Evolutionary conservation across 208 protist genomes (phyloP).

Genomic region (Acanthamoeba divionensis): DNA sequence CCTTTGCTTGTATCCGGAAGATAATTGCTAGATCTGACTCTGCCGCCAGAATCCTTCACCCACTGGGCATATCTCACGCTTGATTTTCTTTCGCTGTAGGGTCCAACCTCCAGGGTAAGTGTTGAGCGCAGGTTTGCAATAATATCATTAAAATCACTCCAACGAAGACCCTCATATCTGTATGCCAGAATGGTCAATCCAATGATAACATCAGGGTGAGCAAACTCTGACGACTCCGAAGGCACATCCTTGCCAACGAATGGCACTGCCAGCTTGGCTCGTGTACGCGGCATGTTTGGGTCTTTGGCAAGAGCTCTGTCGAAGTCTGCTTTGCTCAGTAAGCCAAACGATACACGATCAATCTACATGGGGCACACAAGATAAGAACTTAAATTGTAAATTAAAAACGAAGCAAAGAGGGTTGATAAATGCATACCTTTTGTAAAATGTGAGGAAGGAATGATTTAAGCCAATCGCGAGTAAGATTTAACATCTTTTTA

Average conservation of each 20-base stretch:
- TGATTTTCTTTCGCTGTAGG: constrained; percentile 84
- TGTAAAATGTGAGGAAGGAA: constrained; percentile 88
- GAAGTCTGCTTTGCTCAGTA: constrained; percentile 84
- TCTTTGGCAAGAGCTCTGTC: constrained; percentile 55
- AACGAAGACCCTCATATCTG: constrained; percentile 88
- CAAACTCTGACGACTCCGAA: constrained; percentile 90
- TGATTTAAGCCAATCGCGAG: constrained; percentile 86
- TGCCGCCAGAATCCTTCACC: constrained; percentile 73
- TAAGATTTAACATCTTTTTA: constrained; percentile 86
- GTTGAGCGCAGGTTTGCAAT: constrained; percentile 85
- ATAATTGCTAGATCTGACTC: constrained; percentile 13
- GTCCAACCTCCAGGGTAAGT: constrained; percentile 84
- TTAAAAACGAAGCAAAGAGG: no score
- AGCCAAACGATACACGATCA: constrained; percentile 90
- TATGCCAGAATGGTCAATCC: constrained; percentile 91
- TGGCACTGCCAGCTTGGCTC: constrained; percentile 86
- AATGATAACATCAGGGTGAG: constrained; percentile 91
- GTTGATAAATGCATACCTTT: not conserved
- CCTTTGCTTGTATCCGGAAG: not conserved
- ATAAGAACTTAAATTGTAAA: not conserved
- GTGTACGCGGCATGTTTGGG: constrained; percentile 82
- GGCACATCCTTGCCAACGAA: constrained; percentile 95
- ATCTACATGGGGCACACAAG: constrained; percentile 76
- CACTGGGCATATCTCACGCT: constrained; percentile 81
- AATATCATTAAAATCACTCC: constrained; percentile 80